Percentiles rank a stretch among this genome's conserved stretches.
These are phyloP conservation scores for Scytalidium lignicola DNA, from an alignment of 2,329 filamentous ascomycete genomes.

Conservation along the genomic window DNA sequence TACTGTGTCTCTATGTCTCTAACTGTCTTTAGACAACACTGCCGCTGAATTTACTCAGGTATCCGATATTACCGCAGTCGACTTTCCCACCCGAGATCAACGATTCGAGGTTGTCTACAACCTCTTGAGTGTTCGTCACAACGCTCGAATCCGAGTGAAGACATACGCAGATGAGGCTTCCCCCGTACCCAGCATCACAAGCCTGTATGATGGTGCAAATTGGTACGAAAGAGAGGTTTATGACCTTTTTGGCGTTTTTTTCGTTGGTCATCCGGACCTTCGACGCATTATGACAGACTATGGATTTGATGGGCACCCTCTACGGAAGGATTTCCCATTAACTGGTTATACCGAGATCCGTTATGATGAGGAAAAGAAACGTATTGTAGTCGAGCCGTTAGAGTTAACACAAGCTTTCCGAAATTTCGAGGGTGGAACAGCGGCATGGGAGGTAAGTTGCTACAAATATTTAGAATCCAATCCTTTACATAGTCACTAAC, in stretches of 20 bases:
- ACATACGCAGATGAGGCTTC: constrained; percentile 96
- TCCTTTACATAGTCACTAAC: constrained; percentile 10
- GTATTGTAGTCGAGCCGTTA: constrained; percentile 94
- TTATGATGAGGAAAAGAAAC: constrained; percentile 99
- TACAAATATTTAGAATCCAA: constrained; percentile 27
- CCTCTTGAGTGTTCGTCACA: constrained; percentile 90
- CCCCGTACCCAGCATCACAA: constrained; percentile 82
- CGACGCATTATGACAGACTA: constrained; percentile 99
- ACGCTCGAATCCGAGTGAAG: constrained; percentile 95
- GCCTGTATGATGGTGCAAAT: constrained; percentile 89
- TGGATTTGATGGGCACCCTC: constrained; percentile 94
- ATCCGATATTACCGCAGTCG: constrained; percentile 86
- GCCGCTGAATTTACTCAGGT: constrained; percentile 94
- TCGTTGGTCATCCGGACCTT: constrained; percentile 89
- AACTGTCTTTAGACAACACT: constrained; percentile 66
- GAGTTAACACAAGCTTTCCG: constrained; percentile 98
- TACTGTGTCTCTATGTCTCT: constrained; percentile 11
- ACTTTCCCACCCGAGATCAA: constrained; percentile 92
- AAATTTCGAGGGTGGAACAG: constrained; percentile 89
- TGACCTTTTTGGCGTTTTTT: constrained; percentile 96
- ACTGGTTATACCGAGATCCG: constrained; percentile 97
- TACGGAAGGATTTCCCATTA: constrained; percentile 96
- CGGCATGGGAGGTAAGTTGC: constrained; percentile 63
- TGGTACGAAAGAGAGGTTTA: constrained; percentile 99
- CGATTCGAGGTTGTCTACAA: constrained; percentile 99